Conservation (phyloP, 768 basidiomycete genomes). For the Suillus plorans region DNA sequence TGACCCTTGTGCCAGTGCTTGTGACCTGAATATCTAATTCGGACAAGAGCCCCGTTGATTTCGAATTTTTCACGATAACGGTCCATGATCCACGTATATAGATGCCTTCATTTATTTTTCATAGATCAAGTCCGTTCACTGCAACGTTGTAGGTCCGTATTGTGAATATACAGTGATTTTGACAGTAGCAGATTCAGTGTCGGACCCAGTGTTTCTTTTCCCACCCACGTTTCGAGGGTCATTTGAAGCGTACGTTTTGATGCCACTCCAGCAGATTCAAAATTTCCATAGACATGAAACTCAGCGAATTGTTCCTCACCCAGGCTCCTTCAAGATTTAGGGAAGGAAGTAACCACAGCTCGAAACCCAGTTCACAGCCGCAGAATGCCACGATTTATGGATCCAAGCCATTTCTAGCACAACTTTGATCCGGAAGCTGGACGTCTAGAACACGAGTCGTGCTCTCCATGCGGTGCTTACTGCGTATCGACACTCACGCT, state of each 20-base stretch:
- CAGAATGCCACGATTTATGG: neutral
- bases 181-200: neutral
- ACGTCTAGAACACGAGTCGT: slow-evolving; percentile 2
- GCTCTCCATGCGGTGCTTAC: slow-evolving; percentile 1
- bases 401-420: slow-evolving; percentile 1
- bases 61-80: neutral
- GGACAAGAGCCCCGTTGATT: neutral
- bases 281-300: neutral
- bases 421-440: slow-evolving; percentile 3
- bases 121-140: neutral
- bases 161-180: neutral
- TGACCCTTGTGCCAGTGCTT: neutral
- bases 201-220: neutral
- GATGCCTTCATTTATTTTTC: slow-evolving; percentile 1
- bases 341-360: neutral
- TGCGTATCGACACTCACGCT: slow-evolving; percentile 2
- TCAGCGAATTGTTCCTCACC: neutral
- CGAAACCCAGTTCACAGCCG: neutral
- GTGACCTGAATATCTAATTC: neutral
- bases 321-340: neutral
- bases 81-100: neutral
- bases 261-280: neutral
- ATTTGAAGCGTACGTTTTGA: neutral
- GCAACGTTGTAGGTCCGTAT: neutral
- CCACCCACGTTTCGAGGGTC: neutral